A percentile compares a stretch with the other conserved stretches of the same genome.
These are phyloP conservation scores for Penicillium cinerascens DNA, from an alignment of 495 filamentous ascomycete genomes.

Conservation along the genomic window DNA sequence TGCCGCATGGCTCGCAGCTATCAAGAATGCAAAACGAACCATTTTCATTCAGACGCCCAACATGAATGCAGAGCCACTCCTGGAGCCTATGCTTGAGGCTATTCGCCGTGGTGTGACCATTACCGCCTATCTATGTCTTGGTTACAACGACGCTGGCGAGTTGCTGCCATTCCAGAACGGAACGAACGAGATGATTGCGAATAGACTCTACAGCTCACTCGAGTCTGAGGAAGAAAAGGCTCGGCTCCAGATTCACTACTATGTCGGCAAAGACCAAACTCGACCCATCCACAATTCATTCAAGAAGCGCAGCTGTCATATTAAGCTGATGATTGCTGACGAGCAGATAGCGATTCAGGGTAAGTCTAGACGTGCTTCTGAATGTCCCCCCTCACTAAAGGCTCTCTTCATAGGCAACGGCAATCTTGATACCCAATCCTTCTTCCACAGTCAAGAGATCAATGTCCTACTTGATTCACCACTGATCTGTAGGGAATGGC, in stretches of 20 bases:
- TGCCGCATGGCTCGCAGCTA: conserved; percentile 62
- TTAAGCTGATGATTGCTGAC: conserved; percentile 75
- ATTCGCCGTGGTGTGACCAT: conserved; percentile 64
- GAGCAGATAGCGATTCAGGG: conserved; percentile 60
- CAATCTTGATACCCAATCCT: conserved; percentile 79
- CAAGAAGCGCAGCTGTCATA: conserved; percentile 64
- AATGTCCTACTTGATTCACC: conserved; percentile 68
- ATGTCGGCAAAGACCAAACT: conserved; percentile 70
- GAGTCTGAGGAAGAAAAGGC: conserved; percentile 38
- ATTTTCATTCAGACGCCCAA: conserved; percentile 76
- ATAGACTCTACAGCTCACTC: conserved; percentile 53
- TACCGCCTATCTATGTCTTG: conserved; percentile 66
- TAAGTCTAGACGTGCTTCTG: conserved; percentile 1
- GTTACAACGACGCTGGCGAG: conserved; percentile 77
- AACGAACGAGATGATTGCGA: conserved; percentile 67
- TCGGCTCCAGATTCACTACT: conserved; percentile 58
- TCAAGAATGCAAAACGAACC: conserved; percentile 56
- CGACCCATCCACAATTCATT: conserved; percentile 57
- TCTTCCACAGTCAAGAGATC: conserved; percentile 72
- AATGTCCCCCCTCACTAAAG: neutral
- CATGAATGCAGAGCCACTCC: conserved; percentile 66
- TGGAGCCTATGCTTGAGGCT: conserved; percentile 59
- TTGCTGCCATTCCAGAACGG: conserved; percentile 72
- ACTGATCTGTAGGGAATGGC: conserved; percentile 58
- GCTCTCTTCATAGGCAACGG: conserved; percentile 52